Percentiles rank a stretch among this genome's conserved stretches.
Conservation (phyloP, 2,329 filamentous ascomycete species). For the Epicoccum sorghinum region DNA sequence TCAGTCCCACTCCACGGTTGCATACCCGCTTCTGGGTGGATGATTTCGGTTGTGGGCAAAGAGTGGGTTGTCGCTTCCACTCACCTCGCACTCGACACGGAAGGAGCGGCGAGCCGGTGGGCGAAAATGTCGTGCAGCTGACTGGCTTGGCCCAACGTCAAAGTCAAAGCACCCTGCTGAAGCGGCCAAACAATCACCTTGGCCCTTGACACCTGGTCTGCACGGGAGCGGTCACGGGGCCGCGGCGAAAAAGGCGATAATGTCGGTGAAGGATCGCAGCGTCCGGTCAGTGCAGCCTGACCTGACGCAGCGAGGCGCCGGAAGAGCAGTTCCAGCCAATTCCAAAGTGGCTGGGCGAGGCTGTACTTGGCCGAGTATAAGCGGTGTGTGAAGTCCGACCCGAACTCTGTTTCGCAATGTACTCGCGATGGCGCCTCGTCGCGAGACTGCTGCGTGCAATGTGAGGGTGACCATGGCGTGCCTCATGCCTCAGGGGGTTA, state of each 20-base stretch:
- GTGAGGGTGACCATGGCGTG: constrained; percentile 2
- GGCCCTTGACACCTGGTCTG: constrained; percentile 16
- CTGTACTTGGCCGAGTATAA: constrained; percentile 17
- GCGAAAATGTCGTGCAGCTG: constrained; percentile 34
- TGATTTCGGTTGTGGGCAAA: constrained; percentile 29
- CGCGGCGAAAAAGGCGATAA: constrained; percentile 7
- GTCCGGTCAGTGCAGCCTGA: constrained; percentile 12
- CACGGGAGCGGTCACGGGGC: constrained; percentile 21
- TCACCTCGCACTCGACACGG: constrained; percentile 23
- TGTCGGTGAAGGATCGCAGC: constrained; percentile 12
- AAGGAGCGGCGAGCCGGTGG: constrained; percentile 30
- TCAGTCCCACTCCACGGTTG: constrained; percentile 40
- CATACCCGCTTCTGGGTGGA: constrained; percentile 32
- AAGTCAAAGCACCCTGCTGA: constrained; percentile 8
- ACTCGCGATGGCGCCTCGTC: constrained; percentile 9
- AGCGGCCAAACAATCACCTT: constrained; percentile 1
- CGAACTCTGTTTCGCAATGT: constrained; percentile 12
- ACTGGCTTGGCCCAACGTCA: constrained; percentile 17
- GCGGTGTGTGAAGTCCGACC: constrained; percentile 9
- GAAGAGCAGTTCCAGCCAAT: constrained; percentile 10
- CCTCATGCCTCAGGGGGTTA: neutral
- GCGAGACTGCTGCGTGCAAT: constrained; percentile 7
- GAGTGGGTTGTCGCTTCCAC: constrained; percentile 30
- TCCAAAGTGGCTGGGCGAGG: constrained; percentile 11
- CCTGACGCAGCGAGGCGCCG: constrained; percentile 5